phyloP scores from a whole-genome alignment of 2,329 filamentous ascomycete species.

The Apiospora koreana region DNA sequence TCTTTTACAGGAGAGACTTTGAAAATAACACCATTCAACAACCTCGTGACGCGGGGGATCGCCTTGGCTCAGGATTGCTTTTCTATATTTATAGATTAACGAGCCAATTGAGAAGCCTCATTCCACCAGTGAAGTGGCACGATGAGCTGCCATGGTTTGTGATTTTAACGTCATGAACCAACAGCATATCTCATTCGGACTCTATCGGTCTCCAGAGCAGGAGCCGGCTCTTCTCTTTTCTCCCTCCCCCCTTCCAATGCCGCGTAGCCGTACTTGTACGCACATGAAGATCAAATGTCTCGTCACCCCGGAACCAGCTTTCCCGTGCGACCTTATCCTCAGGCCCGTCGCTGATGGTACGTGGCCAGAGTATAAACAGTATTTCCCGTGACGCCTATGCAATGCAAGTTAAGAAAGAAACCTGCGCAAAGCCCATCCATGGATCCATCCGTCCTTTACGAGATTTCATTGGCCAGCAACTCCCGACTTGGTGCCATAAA shows the following conservation, averaged over 20 bases:
- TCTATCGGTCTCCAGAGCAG: constrained; percentile 8
- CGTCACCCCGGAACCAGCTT: constrained; percentile 18
- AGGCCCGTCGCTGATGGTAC: constrained; percentile 24
- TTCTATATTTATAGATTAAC: constrained; percentile 5
- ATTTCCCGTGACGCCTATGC: constrained; percentile 38
- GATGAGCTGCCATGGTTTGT: constrained; percentile 2
- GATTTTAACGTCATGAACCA: constrained; percentile 5
- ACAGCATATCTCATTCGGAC: constrained; percentile 6
- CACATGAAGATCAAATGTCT: constrained; percentile 5
- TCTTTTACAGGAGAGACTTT: not conserved
- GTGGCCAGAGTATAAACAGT: constrained; percentile 14
- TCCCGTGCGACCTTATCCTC: constrained; percentile 16
- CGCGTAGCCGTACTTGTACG: constrained; percentile 9
- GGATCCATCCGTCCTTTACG: constrained; percentile 5
- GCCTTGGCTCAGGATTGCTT: not conserved
- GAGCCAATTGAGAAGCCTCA: constrained; percentile 3
- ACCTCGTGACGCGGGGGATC: not conserved
- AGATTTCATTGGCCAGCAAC: constrained; percentile 3
- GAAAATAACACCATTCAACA: not conserved
- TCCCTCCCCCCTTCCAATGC: not conserved
- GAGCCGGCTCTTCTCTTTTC: not conserved
- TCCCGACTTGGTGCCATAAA: not conserved
- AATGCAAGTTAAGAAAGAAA: constrained; percentile 39
- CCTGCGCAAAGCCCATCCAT: constrained; percentile 21
- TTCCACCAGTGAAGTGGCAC: not conserved